phyloP scores from a whole-genome alignment of 352 stramenopile species.

The Globisporangium emineosum region DNA sequence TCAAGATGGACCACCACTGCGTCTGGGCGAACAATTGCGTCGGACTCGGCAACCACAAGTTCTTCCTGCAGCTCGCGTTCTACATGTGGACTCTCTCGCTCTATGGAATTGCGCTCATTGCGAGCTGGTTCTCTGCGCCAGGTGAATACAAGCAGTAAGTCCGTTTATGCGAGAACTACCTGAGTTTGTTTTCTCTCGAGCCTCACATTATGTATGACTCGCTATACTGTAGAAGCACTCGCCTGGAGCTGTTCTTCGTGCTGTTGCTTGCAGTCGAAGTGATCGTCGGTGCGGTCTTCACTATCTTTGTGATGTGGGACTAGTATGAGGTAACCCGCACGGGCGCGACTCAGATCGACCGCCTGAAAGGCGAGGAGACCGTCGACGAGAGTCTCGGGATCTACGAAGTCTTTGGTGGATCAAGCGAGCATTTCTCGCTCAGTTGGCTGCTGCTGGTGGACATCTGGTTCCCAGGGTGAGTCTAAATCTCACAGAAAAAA shows the following conservation, averaged over 20 bases:
- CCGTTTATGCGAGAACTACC: too few species aligned
- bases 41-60: constrained; percentile 98
- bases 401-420: constrained; percentile 75
- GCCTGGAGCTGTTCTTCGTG: neutral
- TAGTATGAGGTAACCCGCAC: constrained; percentile 96
- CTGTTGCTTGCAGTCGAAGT: constrained; percentile 83
- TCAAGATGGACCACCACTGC: constrained; percentile 90
- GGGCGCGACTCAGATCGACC: constrained; percentile 96
- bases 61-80: constrained; percentile 86
- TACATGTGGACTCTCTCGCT: constrained; percentile 92
- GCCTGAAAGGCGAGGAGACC: constrained; percentile 88
- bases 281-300: constrained; percentile 98
- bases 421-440: constrained; percentile 46
- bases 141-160: neutral
- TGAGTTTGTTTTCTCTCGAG: too few species aligned
- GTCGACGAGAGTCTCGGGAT: constrained; percentile 54
- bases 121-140: constrained; percentile 48
- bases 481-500: neutral
- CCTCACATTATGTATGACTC: too few species aligned
- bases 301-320: constrained; percentile 97
- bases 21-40: constrained; percentile 88
- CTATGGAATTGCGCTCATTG: constrained; percentile 92
- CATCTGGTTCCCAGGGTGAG: constrained; percentile 74
- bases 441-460: constrained; percentile 78
- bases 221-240: neutral